Evolutionary conservation across 225 moss, liverwort and hornwort genomes (phyloP).

Genomic region (Pseudisothecium myosuroides): DNA sequence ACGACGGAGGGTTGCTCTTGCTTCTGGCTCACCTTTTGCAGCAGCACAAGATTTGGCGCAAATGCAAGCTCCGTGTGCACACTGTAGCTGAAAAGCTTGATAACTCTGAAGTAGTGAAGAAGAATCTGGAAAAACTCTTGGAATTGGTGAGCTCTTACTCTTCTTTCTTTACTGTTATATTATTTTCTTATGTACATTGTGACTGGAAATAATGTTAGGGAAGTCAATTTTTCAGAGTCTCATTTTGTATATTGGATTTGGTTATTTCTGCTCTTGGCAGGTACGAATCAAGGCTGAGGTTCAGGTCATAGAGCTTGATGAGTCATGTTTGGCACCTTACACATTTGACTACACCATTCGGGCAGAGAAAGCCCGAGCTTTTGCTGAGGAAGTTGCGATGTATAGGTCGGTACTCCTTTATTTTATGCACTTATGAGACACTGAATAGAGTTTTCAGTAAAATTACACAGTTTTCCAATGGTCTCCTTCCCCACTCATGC

Average conservation of each 20-base stretch:
- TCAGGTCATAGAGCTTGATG: conserved; percentile 69
- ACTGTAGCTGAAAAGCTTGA: conserved; percentile 74
- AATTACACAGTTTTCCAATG: neutral
- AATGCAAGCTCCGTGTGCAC: conserved; percentile 71
- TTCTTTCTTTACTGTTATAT: neutral
- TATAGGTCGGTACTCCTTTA: conserved; percentile 18
- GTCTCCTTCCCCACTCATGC: neutral
- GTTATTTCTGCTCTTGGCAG: neutral
- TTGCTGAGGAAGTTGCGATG: conserved; percentile 62
- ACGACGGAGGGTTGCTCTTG: conserved; percentile 86
- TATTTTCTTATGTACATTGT: neutral
- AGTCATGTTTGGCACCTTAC: conserved; percentile 71
- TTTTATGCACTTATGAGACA: neutral
- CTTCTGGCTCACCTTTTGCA: conserved; percentile 81
- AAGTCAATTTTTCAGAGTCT: neutral
- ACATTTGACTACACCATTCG: conserved; percentile 68
- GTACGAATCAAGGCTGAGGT: conserved; percentile 74
- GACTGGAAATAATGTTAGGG: neutral
- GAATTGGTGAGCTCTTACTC: conserved; percentile 29
- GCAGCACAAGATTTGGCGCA: conserved; percentile 87
- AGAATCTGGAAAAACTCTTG: conserved; percentile 51
- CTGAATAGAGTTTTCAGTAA: neutral
- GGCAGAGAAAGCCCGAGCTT: conserved; percentile 58
- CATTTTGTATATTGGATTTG: neutral
- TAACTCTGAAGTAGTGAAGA: conserved; percentile 55